Conservation (phyloP, 495 filamentous ascomycete genomes). For the Penicillium alfredii region DNA sequence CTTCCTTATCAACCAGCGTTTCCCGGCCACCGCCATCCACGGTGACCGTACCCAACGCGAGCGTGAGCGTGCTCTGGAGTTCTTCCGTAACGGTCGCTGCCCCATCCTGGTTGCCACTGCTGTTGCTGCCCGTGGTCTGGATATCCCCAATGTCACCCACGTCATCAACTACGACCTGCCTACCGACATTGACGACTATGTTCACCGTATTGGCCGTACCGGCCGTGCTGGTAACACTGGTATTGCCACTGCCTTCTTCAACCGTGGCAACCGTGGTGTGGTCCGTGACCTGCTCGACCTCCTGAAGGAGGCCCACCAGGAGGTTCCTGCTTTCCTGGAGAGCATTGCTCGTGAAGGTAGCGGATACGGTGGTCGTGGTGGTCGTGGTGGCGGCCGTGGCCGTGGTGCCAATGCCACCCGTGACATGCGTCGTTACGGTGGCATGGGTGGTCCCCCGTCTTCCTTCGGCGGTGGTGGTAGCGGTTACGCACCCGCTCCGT, state of each 20-base stretch:
- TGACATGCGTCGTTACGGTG: constrained; percentile 71
- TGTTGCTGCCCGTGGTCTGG: constrained; percentile 89
- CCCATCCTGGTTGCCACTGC: constrained; percentile 96
- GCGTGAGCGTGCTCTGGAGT: constrained; percentile 94
- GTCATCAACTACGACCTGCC: constrained; percentile 99
- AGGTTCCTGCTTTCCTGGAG: constrained; percentile 89
- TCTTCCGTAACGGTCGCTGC: constrained; percentile 92
- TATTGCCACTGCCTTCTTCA: constrained; percentile 98
- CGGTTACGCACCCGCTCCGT: constrained; percentile 47
- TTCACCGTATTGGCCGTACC: constrained; percentile 99
- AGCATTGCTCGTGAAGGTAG: constrained; percentile 91
- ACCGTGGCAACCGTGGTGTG: constrained; percentile 96
- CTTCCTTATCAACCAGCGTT: constrained; percentile 95
- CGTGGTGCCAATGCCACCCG: constrained; percentile 63
- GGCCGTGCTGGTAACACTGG: constrained; percentile 99
- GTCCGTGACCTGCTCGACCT: constrained; percentile 93
- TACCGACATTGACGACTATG: constrained; percentile 98
- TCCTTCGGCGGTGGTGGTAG: constrained; percentile 50
- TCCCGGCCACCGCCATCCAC: constrained; percentile 98
- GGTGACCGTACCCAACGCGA: constrained; percentile 97
- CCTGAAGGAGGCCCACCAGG: constrained; percentile 96
- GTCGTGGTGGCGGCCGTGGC: constrained; percentile 66
- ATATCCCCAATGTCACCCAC: constrained; percentile 98
- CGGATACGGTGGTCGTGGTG: constrained; percentile 66
- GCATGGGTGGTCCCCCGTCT: constrained; percentile 31